Conservation (phyloP, 2,329 filamentous ascomycete genomes). For the Aspergillus sp. region DNA sequence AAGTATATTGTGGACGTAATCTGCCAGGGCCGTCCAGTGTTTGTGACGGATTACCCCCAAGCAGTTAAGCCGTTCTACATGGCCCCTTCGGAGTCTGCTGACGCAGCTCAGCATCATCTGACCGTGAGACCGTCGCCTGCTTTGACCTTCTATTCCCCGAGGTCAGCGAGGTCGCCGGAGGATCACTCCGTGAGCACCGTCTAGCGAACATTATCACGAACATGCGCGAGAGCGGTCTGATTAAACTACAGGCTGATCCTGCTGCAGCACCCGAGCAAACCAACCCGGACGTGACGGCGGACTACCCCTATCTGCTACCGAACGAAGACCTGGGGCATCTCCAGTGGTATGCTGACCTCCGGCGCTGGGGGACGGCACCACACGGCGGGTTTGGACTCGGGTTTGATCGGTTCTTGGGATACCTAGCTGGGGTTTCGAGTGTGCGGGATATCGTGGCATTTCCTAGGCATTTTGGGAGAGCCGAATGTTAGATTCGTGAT, state of each 20-base stretch:
- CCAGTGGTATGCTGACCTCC: conserved; percentile 81
- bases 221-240: conserved; percentile 62
- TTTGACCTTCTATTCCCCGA: conserved; percentile 85
- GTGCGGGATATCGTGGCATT: conserved; percentile 81
- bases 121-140: conserved; percentile 62
- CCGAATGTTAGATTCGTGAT: conserved; percentile 35
- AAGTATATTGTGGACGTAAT: conserved; percentile 67
- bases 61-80: conserved; percentile 90
- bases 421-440: conserved; percentile 71
- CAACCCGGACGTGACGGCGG: neutral
- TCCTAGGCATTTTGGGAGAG: conserved; percentile 58
- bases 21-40: conserved; percentile 62
- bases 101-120: conserved; percentile 3
- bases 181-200: conserved; percentile 80
- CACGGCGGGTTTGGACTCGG: conserved; percentile 88
- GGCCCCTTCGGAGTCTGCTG: conserved; percentile 44
- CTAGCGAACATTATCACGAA: conserved; percentile 57
- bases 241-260: conserved; percentile 20
- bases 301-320: conserved; percentile 30
- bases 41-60: conserved; percentile 88
- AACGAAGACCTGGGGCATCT: conserved; percentile 45
- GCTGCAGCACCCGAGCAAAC: no score
- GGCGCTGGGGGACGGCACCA: conserved; percentile 82
- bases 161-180: conserved; percentile 77
- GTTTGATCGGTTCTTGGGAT: conserved; percentile 78